These are phyloP conservation scores for Epichloe gansuensis DNA, from an alignment of 2,329 filamentous ascomycete genomes.

Conservation along the genomic window DNA sequence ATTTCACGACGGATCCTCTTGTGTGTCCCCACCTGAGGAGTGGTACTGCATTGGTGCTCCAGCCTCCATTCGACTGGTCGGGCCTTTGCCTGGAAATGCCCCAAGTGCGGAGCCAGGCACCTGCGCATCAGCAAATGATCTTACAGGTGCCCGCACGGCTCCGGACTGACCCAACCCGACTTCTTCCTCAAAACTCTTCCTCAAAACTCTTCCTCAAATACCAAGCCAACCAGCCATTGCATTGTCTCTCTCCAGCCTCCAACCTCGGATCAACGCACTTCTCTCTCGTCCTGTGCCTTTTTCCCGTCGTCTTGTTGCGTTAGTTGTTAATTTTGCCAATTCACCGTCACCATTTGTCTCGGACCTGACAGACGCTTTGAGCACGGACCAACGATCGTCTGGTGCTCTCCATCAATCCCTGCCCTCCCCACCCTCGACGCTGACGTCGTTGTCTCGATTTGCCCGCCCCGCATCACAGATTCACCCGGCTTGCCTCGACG, in stretches of 20 bases:
- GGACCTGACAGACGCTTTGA: background rate
- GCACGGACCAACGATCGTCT: background rate
- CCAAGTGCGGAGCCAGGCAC: background rate
- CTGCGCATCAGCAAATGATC: background rate
- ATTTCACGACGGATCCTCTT: too few relatives aligned
- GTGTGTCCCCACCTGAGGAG: too few relatives aligned
- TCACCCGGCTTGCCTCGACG: slow-evolving; percentile 1
- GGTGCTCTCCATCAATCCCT: background rate
- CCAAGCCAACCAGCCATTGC: background rate
- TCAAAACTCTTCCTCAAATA: background rate
- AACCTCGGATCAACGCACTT: background rate
- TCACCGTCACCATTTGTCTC: background rate
- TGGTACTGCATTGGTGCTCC: too few relatives aligned
- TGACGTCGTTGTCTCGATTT: background rate
- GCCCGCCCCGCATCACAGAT: slow-evolving; percentile 1
- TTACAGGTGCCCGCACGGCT: background rate
- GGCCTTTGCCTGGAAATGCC: too few relatives aligned
- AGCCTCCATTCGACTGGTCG: too few relatives aligned
- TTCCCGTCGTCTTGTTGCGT: background rate
- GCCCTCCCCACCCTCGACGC: background rate
- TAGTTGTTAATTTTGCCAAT: background rate
- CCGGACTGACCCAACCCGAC: background rate
- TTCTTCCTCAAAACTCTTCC: background rate
- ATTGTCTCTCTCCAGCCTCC: background rate
- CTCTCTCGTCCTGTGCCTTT: background rate